Conservation (phyloP, 768 basidiomycete species). For the Dentipellis fragilis region DNA sequence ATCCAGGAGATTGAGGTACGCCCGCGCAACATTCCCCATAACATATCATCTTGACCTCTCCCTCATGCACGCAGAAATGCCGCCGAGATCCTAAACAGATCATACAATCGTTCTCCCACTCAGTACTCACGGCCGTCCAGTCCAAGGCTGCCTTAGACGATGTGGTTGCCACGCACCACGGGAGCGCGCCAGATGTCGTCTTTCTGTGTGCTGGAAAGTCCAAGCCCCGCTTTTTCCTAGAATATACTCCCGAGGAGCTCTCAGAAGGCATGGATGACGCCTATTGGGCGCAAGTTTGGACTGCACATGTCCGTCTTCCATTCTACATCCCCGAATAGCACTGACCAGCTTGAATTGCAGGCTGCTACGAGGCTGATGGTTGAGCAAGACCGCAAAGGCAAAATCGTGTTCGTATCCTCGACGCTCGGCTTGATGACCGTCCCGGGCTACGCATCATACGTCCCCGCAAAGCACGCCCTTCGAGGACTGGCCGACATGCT, state of each 20-base stretch:
- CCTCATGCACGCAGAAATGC: slow-evolving; percentile 27
- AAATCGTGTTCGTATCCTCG: slow-evolving; percentile 70
- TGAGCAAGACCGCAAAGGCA: slow-evolving; percentile 44
- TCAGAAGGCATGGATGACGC: slow-evolving; percentile 44
- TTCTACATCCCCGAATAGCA: background rate
- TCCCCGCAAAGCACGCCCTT: slow-evolving; percentile 79
- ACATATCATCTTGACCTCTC: background rate
- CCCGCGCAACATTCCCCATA: background rate
- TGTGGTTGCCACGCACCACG: slow-evolving; percentile 43
- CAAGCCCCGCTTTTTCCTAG: slow-evolving; percentile 66
- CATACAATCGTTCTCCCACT: slow-evolving; percentile 56
- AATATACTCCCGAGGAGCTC: slow-evolving; percentile 52
- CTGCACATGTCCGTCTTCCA: slow-evolving; percentile 34
- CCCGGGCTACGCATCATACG: slow-evolving; percentile 70
- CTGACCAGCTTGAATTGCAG: slow-evolving; percentile 25
- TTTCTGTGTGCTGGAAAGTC: slow-evolving; percentile 73
- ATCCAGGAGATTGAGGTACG: slow-evolving; percentile 56
- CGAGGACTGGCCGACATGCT: slow-evolving; percentile 80
- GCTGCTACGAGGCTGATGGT: slow-evolving; percentile 60
- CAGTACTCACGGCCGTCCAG: slow-evolving; percentile 40
- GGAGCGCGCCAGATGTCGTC: slow-evolving; percentile 60
- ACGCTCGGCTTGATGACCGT: slow-evolving; percentile 68
- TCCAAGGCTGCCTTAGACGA: slow-evolving; percentile 55
- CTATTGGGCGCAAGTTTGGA: slow-evolving; percentile 48
- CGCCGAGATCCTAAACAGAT: slow-evolving; percentile 50